Evolutionary conservation across 2,329 filamentous ascomycete species (phyloP).

Genomic region (Allantophomopsis lycopodina): DNA sequence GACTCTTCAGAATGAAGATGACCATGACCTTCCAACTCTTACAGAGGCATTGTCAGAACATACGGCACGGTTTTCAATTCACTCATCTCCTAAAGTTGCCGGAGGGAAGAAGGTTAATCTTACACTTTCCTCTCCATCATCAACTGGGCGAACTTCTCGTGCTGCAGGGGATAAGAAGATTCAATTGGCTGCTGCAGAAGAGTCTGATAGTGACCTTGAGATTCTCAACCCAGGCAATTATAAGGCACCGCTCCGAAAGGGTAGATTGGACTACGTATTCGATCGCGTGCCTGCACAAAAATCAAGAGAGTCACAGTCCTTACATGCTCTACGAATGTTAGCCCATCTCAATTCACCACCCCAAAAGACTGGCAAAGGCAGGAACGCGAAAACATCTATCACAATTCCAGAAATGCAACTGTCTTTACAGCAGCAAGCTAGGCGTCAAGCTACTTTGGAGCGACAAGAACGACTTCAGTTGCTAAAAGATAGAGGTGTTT

Average conservation of each 20-base stretch:
- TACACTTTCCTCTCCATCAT: no score
- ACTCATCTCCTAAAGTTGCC: no score
- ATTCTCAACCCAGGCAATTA: slow-evolving; percentile 20
- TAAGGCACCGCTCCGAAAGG: slow-evolving; percentile 22
- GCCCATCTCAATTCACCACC: slow-evolving; percentile 54
- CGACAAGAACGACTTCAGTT: slow-evolving; percentile 64
- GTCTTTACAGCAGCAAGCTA: slow-evolving; percentile 55
- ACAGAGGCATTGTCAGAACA: slow-evolving; percentile 19
- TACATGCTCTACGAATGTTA: slow-evolving; percentile 58
- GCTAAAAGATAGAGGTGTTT: slow-evolving; percentile 66
- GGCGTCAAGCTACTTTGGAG: slow-evolving; percentile 67
- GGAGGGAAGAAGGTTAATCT: no score
- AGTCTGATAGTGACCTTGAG: slow-evolving; percentile 30
- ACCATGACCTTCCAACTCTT: slow-evolving; percentile 23
- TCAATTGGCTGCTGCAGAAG: slow-evolving; percentile 1
- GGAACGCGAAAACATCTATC: slow-evolving; percentile 39
- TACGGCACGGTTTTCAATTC: no score
- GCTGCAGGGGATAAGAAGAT: slow-evolving; percentile 44
- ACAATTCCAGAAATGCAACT: slow-evolving; percentile 56
- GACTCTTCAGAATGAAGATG: slow-evolving; percentile 9
- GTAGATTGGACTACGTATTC: slow-evolving; percentile 49
- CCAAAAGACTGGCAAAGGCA: slow-evolving; percentile 31
- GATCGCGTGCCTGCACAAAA: slow-evolving; percentile 52
- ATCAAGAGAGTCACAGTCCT: slow-evolving; percentile 45
- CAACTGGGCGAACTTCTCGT: no score